Percentiles rank a stretch among this genome's conserved stretches.
These are phyloP conservation scores for Colletotrichum camelliae DNA, from an alignment of 2,329 filamentous ascomycete genomes.

Conservation along the genomic window DNA sequence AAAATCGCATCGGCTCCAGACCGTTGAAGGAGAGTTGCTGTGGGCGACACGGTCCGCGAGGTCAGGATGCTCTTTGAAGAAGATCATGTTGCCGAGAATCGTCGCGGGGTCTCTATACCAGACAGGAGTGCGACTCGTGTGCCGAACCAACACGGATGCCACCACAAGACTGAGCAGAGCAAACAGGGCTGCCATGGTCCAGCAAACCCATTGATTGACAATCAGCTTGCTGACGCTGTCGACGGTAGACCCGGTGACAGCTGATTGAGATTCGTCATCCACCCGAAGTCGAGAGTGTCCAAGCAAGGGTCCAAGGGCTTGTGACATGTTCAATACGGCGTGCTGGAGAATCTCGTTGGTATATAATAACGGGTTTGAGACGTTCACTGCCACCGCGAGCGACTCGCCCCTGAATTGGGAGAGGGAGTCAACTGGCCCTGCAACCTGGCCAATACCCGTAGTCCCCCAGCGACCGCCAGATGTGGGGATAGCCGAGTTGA, in stretches of 20 bases:
- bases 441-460: not conserved
- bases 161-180: not conserved
- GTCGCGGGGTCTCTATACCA: not conserved
- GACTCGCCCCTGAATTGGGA: not conserved
- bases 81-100: not conserved
- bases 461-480: not conserved
- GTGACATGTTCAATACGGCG: not conserved
- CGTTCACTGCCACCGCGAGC: not conserved
- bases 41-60: not conserved
- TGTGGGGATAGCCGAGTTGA: not conserved
- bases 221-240: not conserved
- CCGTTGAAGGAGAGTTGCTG: fast-evolving
- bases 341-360: not conserved
- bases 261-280: not conserved
- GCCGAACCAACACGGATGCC: not conserved
- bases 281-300: not conserved
- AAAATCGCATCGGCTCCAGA: not conserved
- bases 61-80: not conserved
- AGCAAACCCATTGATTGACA: not conserved
- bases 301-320: not conserved
- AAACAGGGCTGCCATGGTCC: not conserved
- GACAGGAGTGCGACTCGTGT: not conserved
- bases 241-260: not conserved
- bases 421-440: not conserved
- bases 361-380: not conserved